A percentile compares a stretch with the other conserved stretches of the same genome.
These are phyloP conservation scores for Conticribra weissflogii DNA, from an alignment of 108 stramenopile genomes.

Conservation along the genomic window DNA sequence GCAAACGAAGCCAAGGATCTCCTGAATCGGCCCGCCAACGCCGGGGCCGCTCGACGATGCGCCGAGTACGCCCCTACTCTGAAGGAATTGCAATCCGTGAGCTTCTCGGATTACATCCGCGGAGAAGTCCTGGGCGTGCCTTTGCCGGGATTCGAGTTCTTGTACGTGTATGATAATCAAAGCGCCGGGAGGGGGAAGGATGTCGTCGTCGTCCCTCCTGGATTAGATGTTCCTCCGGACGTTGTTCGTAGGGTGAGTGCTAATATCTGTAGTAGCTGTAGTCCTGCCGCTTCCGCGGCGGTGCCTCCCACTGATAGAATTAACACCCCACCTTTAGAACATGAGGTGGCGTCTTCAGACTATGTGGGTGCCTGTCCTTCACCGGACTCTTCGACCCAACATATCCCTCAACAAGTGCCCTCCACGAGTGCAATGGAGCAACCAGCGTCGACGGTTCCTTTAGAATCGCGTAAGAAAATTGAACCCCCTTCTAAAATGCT, in stretches of 20 bases:
- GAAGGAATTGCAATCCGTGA: slow-evolving; percentile 56
- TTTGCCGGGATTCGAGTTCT: slow-evolving; percentile 49
- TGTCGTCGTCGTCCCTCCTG: not conserved
- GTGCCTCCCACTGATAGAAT: slow-evolving; percentile 1
- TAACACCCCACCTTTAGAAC: not conserved
- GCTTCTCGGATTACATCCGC: slow-evolving; percentile 82
- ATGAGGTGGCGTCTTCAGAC: no score
- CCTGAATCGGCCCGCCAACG: slow-evolving; percentile 15
- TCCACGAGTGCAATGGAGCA: no score
- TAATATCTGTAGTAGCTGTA: slow-evolving; percentile 9
- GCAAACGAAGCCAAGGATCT: slow-evolving; percentile 37
- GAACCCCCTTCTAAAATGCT: not conserved
- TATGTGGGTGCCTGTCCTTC: no score
- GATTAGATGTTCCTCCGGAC: no score
- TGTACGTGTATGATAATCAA: slow-evolving; percentile 44
- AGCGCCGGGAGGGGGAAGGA: slow-evolving; percentile 12
- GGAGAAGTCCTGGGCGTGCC: slow-evolving; percentile 61
- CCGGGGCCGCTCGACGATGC: slow-evolving; percentile 38
- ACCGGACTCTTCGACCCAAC: no score
- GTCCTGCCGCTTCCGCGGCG: slow-evolving; percentile 6
- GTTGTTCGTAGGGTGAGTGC: no score
- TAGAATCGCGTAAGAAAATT: slow-evolving; percentile 9
- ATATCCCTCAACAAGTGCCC: no score
- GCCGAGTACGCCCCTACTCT: slow-evolving; percentile 64
- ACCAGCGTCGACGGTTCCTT: no score